Evolutionary conservation across 2,329 filamentous ascomycete genomes (phyloP), one percentile per base, ranked within the genome.

Genomic region (Elsinoe australis): DNA sequence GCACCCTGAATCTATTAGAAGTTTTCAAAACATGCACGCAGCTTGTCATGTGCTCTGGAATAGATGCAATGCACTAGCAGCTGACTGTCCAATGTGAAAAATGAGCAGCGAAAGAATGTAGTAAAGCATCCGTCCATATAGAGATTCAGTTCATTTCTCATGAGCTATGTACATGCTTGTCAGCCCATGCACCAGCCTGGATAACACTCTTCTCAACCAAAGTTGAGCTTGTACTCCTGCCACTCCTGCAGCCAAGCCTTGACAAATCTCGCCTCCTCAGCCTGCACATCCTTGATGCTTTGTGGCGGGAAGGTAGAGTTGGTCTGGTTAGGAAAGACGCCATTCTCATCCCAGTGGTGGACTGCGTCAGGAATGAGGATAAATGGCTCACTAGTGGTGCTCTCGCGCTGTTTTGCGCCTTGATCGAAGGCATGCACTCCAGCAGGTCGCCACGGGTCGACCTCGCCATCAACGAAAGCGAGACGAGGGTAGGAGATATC

Each of bases 311-410:
- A 58, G 0, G 66, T 64, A 1, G 70, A 54, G 4, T 71, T 75
- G 0, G 80, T 82, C 61, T 85, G 71, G 50, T 82, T 81, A 1
- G 69, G 63, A 42, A 81, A 78, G n/a, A 84, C 56, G 1, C 80
- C 80, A 54, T 83, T 82, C 66, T 83, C 81, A 55, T 86, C 83
- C 82, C 84, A 92, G 61, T 90, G 85, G 63, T 94, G 87, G 15
- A 89, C 84, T 0, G 78, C 85, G n/a, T 75, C 75, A 3, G 73
- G 68, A 36, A 94, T 87, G 36, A 90, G 60, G n/a, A 86, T 72
- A 53, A 82, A 85, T 0, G 86, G 86, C 67, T 88, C 75, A 39
- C 71, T 73, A 0, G 69, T 66, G 0, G 83, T 85, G 35, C 75
- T 83, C 10, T 69, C 64, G 15, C 84, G 71, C 22, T 70, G 66